A percentile compares a stretch with the other conserved stretches of the same genome.
phyloP scores from a whole-genome alignment of 1,284 basidiomycete genomes.

The Takashimella koratensis region DNA sequence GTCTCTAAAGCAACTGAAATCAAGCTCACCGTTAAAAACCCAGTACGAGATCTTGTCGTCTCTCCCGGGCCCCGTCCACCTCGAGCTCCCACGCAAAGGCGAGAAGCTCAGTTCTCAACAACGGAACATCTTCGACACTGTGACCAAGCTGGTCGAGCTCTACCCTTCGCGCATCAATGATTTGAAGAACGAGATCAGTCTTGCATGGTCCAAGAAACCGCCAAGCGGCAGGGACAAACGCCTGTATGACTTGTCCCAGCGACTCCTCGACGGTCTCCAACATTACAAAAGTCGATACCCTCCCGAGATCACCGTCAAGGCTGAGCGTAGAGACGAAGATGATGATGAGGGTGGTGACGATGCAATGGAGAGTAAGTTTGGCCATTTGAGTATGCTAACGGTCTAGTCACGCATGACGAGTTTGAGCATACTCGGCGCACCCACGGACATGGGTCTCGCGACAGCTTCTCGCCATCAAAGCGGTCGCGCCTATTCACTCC shows the following conservation, averaged over 20 bases:
- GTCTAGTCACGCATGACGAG: no score
- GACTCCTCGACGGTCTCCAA: background rate
- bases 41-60: no score
- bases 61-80: no score
- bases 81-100: no score
- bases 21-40: no score
- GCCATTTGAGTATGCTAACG: no score
- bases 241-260: background rate
- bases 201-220: background rate
- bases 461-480: background rate
- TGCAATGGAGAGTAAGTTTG: background rate
- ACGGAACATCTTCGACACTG: background rate
- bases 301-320: background rate
- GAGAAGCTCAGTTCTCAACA: background rate
- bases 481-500: background rate
- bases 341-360: background rate
- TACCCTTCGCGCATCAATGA: background rate
- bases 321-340: background rate
- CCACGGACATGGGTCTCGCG: background rate
- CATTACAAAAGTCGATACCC: background rate
- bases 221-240: background rate
- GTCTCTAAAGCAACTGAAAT: no score
- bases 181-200: background rate
- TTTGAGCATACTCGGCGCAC: background rate
- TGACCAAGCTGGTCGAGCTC: background rate